Conservation (phyloP, 2,329 filamentous ascomycete species). For the Dothistroma septosporum region DNA sequence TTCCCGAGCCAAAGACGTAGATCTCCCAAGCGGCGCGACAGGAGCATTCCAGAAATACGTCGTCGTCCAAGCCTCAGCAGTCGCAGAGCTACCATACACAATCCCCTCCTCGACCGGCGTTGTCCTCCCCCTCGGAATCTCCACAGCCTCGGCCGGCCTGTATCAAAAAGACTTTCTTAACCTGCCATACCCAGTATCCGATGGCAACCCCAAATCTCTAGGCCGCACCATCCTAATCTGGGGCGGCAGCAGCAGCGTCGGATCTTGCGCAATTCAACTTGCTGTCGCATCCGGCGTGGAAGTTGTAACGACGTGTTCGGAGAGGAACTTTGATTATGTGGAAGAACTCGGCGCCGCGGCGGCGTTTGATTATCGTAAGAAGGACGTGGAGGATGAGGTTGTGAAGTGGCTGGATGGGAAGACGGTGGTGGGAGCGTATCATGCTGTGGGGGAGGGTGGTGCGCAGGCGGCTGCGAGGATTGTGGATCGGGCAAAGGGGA, state of each 20-base stretch:
- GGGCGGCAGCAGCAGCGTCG: slow-evolving; percentile 53
- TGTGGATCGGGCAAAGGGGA: slow-evolving; percentile 26
- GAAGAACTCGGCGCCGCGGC: slow-evolving; percentile 42
- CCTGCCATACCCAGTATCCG: slow-evolving; percentile 21
- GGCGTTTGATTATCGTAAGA: slow-evolving; percentile 47
- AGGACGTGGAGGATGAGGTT: slow-evolving; percentile 28
- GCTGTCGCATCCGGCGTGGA: slow-evolving; percentile 47
- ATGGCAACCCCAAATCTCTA: slow-evolving; percentile 14
- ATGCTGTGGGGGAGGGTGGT: slow-evolving; percentile 26
- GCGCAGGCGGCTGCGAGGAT: slow-evolving; percentile 29
- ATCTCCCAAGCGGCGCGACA: slow-evolving; percentile 16
- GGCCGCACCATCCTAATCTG: slow-evolving; percentile 46
- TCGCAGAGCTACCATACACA: slow-evolving; percentile 38
- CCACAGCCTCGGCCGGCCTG: slow-evolving; percentile 39
- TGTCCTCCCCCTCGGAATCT: slow-evolving; percentile 43
- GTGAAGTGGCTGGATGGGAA: slow-evolving; percentile 28
- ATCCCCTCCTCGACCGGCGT: slow-evolving; percentile 38
- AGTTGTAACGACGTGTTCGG: slow-evolving; percentile 36
- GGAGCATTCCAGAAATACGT: slow-evolving; percentile 36
- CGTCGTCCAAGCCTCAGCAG: slow-evolving; percentile 30
- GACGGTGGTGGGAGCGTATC: slow-evolving; percentile 32
- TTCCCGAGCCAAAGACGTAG: slow-evolving; percentile 11
- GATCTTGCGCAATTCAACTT: slow-evolving; percentile 48
- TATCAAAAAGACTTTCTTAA: slow-evolving; percentile 27
- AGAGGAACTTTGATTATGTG: slow-evolving; percentile 42